Evolutionary conservation across 1,284 basidiomycete genomes (phyloP).

Genomic region (Trichosporon inkin): DNA sequence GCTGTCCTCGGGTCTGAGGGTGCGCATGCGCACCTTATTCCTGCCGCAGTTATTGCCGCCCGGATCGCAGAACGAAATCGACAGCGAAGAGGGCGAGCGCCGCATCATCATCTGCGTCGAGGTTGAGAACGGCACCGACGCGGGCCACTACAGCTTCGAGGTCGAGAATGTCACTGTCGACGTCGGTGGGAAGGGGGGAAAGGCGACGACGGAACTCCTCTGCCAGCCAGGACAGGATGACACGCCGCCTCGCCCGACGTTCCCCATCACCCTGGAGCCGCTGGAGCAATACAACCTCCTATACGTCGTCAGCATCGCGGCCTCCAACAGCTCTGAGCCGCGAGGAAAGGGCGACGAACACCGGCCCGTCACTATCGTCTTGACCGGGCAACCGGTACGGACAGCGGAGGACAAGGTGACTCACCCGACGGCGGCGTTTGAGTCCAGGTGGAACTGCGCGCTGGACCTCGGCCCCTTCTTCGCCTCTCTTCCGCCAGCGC

Average conservation of each 20-base stretch:
- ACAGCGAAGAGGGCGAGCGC: conserved; percentile 67
- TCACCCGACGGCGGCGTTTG: conserved; percentile 64
- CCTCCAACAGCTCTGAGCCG: conserved; percentile 21
- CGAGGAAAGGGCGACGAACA: conserved; percentile 56
- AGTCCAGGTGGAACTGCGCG: conserved; percentile 79
- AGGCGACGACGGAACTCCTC: conserved; percentile 53
- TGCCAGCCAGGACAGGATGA: conserved; percentile 50
- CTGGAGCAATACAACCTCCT: conserved; percentile 79
- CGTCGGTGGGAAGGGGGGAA: conserved; percentile 69
- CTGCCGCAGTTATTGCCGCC: conserved; percentile 66
- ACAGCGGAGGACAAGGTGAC: neutral
- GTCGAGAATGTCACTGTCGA: conserved; percentile 67
- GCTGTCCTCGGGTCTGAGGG: conserved; percentile 72
- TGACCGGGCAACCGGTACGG: conserved; percentile 62
- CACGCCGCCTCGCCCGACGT: conserved; percentile 36
- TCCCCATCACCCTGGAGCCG: conserved; percentile 65
- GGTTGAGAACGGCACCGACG: conserved; percentile 58
- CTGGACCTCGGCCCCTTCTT: conserved; percentile 63
- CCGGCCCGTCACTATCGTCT: conserved; percentile 69
- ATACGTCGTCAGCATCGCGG: conserved; percentile 63
- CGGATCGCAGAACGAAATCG: conserved; percentile 51
- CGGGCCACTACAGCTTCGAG: conserved; percentile 59
- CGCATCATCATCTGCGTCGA: conserved; percentile 82
- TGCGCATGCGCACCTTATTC: conserved; percentile 83
- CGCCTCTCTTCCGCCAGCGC: conserved; percentile 27